Evolutionary conservation across 345 rosid genomes (phyloP), one percentile per base, ranked within the genome.

Genomic region (Populus nigra): DNA sequence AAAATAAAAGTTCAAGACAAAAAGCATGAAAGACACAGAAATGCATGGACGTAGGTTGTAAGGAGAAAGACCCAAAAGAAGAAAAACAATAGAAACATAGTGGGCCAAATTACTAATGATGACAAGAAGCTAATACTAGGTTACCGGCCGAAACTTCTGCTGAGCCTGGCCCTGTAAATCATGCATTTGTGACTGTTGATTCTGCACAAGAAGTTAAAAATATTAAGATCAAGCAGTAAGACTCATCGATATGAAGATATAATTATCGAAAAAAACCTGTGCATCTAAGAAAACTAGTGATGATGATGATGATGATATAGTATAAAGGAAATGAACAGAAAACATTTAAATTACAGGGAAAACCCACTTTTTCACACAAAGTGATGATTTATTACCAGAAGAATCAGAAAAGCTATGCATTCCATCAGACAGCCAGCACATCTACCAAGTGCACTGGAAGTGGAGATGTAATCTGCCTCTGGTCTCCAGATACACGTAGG

Each of bases 391-490:
- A 59, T 74, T 87, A 92, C 90, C 91, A 59, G 93, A 85, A 72
- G 85, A n/a, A 84, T 93, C 93, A 45, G 89, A 72, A 81, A 92
- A 75, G 41, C 43, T 71, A 80, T 81, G 94, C 83, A 86, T 81
- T 79, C 91, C 92, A 71, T 91, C 95, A 23, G 81, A 81, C 68
- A 75, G 86, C 74, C 67, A 94, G 86, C 78, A 94, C 90, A 76
- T 91, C 97, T 35, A 88, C 90, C 69, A 96, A 85, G 89, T 92
- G 97, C 81, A 88, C 76, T 41, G 99, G 99, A 84, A 94, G 97
- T 71, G 93, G 33, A 31, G 33, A 31, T 31, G 33, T 31, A 31
- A 31, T 31, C 33, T 31, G 33, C 33, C 33, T 31, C 33, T 31
- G 0, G 33, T 31, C 3, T 31, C 33, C 33, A 31, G 33, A 31